Evolutionary conservation across 1,284 basidiomycete species (phyloP).

Genomic region (Cystobasidiaceae sp.): DNA sequence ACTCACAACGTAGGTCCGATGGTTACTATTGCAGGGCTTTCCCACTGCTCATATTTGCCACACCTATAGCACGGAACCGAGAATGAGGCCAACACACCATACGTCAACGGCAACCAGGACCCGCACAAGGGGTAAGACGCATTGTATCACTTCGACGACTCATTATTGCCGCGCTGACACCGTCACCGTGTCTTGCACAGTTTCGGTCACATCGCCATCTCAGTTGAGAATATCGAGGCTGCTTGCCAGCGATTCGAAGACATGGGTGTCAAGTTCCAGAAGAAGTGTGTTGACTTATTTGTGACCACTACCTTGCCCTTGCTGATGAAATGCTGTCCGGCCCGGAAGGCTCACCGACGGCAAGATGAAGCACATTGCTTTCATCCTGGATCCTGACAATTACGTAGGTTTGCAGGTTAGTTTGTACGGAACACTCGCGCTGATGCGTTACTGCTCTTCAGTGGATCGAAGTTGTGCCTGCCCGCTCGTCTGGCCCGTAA

Average conservation of each 20-base stretch:
- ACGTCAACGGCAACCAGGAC: conserved; percentile 76
- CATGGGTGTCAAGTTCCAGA: conserved; percentile 81
- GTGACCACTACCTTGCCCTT: neutral
- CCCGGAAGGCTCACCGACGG: conserved; percentile 18
- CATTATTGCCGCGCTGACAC: no score
- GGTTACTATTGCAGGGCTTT: no score
- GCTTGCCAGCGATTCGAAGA: conserved; percentile 79
- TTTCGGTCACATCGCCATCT: conserved; percentile 62
- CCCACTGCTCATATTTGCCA: neutral
- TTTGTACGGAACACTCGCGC: no score
- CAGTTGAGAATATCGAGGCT: conserved; percentile 73
- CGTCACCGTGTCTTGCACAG: neutral
- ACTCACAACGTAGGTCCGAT: conserved; percentile 63
- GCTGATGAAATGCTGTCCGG: neutral
- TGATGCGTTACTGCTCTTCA: no score
- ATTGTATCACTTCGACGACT: no score
- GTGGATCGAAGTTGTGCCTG: conserved; percentile 21
- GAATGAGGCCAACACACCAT: conserved; percentile 69
- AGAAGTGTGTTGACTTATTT: conserved; percentile 50
- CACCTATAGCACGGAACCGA: conserved; percentile 66
- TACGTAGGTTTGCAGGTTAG: conserved; percentile 16
- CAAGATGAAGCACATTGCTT: conserved; percentile 32
- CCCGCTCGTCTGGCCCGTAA: conserved; percentile 10
- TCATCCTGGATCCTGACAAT: conserved; percentile 25
- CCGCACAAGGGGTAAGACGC: conserved; percentile 66